A percentile compares a stretch with the other conserved stretches of the same genome.
phyloP scores from a whole-genome alignment of 208 protist genomes.

The Leishmania braziliensis region DNA sequence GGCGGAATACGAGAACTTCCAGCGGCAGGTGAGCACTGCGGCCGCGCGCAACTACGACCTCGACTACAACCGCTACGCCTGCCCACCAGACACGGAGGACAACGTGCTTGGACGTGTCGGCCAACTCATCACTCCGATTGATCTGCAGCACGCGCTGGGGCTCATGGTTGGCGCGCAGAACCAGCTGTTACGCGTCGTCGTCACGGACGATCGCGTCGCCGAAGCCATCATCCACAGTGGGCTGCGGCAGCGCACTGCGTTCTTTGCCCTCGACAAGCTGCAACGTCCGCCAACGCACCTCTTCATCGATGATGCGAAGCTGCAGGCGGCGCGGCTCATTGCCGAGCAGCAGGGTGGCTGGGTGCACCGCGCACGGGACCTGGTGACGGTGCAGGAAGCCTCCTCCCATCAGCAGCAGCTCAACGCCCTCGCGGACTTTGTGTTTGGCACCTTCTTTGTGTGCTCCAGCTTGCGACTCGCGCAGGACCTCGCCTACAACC shows the following conservation, averaged over 20 bases:
- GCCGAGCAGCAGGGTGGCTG: slow-evolving; percentile 39
- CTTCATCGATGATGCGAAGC: slow-evolving; percentile 32
- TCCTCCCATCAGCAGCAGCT: slow-evolving; percentile 6
- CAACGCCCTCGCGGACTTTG: slow-evolving; percentile 71
- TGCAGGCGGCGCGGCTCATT: slow-evolving; percentile 44
- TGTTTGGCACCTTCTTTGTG: slow-evolving; percentile 98
- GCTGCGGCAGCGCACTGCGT: slow-evolving; percentile 94
- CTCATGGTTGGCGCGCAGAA: slow-evolving; percentile 94
- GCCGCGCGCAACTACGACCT: slow-evolving; percentile 59
- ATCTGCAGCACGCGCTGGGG: slow-evolving; percentile 72
- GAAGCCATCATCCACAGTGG: slow-evolving; percentile 94
- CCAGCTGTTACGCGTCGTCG: slow-evolving; percentile 95
- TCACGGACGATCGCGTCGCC: slow-evolving; percentile 93
- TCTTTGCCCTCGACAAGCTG: slow-evolving; percentile 98
- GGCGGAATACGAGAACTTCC: slow-evolving; percentile 60
- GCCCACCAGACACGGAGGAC: slow-evolving; percentile 41
- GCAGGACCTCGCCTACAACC: slow-evolving; percentile 87
- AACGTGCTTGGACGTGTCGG: slow-evolving; percentile 93
- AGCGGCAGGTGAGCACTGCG: slow-evolving; percentile 46
- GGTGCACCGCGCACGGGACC: slow-evolving; percentile 28
- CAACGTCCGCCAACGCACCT: slow-evolving; percentile 24
- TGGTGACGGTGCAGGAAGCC: slow-evolving; percentile 40
- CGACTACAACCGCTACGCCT: slow-evolving; percentile 60
- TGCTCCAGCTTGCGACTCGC: slow-evolving; percentile 86
- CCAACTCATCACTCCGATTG: slow-evolving; percentile 89